Conservation (phyloP, 228 moss, liverwort and hornwort species). For the Sphagnum magellanicum region DNA sequence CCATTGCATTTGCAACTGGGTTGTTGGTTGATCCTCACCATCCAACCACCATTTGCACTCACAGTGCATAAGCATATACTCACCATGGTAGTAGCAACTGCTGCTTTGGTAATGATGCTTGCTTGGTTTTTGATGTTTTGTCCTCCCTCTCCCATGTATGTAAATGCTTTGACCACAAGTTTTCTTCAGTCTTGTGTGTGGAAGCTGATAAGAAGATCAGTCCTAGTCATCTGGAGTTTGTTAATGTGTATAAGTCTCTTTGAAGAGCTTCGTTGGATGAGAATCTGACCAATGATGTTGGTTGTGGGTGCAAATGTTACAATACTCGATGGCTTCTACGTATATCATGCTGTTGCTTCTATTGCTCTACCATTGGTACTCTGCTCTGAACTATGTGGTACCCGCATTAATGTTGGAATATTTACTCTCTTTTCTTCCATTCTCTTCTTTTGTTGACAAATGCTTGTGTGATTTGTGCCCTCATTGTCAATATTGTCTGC, state of each 20-base stretch:
- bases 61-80: too few species aligned
- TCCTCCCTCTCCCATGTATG: background rate
- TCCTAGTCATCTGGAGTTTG: background rate
- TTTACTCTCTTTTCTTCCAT: constrained; percentile 4
- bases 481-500: too few species aligned
- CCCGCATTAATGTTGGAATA: constrained; percentile 60
- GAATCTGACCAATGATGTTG: constrained; percentile 59
- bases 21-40: too few species aligned
- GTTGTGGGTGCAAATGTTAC: constrained; percentile 61
- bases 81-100: background rate
- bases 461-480: background rate
- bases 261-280: background rate
- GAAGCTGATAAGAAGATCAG: too few species aligned
- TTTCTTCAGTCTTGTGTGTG: too few species aligned
- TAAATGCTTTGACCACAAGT: too few species aligned
- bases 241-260: background rate
- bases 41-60: too few species aligned
- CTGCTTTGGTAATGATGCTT: background rate
- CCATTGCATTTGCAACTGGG: too few species aligned
- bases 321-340: constrained; percentile 61
- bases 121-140: background rate
- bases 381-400: constrained; percentile 54
- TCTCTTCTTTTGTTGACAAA: too few species aligned
- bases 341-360: constrained; percentile 49
- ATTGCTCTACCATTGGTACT: constrained; percentile 62